phyloP scores from a whole-genome alignment of 306 rosid species.

The Macrotyloma uniflorum region DNA sequence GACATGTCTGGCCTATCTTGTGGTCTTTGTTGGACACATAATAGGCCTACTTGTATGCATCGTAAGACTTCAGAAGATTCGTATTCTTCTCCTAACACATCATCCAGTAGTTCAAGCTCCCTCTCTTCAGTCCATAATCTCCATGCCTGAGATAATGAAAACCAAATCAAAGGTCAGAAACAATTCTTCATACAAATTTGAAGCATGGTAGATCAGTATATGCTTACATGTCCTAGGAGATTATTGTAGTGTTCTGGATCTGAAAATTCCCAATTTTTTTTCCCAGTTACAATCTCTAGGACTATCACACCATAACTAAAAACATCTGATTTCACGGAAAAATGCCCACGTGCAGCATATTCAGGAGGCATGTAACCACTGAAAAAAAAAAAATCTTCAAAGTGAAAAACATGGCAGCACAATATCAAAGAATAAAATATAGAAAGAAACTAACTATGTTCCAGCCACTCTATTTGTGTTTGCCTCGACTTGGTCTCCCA shows the following conservation, averaged over 20 bases:
- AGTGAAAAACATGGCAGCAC: not conserved
- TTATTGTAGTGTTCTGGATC: too few species aligned
- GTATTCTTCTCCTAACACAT: not conserved
- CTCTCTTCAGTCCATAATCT: not conserved
- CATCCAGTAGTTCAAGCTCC: not conserved
- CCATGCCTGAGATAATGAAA: too few species aligned
- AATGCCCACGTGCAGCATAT: constrained; percentile 27
- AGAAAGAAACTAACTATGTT: not conserved
- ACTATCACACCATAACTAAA: too few species aligned
- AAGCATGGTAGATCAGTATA: too few species aligned
- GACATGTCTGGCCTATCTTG: too few species aligned
- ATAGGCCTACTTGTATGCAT: not conserved
- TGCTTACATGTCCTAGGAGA: too few species aligned
- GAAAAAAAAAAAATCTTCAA: not conserved
- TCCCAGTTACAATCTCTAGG: too few species aligned
- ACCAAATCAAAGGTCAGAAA: too few species aligned
- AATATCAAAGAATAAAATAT: not conserved
- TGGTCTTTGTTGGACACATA: not conserved
- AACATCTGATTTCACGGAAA: constrained; percentile 36
- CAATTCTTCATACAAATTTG: too few species aligned
- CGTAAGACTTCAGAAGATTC: not conserved
- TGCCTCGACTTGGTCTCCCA: not conserved
- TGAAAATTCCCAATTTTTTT: too few species aligned
- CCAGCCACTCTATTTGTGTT: not conserved
- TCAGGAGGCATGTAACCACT: constrained; percentile 48